Evolutionary conservation across 2,329 filamentous ascomycete genomes (phyloP).

Genomic region (Cladophialophora immunda): DNA sequence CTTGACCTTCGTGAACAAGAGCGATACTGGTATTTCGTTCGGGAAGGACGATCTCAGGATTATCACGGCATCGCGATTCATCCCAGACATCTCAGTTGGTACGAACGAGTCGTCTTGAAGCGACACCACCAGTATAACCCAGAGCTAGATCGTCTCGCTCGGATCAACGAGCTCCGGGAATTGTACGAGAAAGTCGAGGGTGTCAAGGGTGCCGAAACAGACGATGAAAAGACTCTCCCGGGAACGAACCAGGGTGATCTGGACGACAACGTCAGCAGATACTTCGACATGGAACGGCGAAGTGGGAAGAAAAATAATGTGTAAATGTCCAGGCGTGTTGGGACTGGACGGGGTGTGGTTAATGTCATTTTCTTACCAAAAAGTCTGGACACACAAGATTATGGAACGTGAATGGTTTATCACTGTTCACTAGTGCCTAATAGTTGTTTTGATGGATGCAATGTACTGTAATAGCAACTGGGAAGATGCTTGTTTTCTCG

Average conservation of each 20-base stretch:
- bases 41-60: constrained; percentile 15
- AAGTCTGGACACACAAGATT: no score
- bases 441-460: no score
- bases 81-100: constrained; percentile 17
- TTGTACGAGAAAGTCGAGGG: constrained; percentile 18
- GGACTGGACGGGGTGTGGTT: background rate
- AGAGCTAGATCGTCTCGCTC: constrained; percentile 7
- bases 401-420: no score
- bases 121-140: constrained; percentile 13
- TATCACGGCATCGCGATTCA: constrained; percentile 19
- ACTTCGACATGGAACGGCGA: constrained; percentile 24
- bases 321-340: background rate
- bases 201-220: constrained; percentile 17
- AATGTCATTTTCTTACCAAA: no score
- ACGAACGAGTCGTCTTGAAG: constrained; percentile 10
- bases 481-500: no score
- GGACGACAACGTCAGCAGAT: constrained; percentile 22
- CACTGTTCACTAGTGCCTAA: no score
- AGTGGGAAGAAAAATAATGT: background rate
- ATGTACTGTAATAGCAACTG: no score
- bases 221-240: constrained; percentile 21
- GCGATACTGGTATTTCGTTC: constrained; percentile 16
- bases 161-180: constrained; percentile 1
- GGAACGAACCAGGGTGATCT: constrained; percentile 12
- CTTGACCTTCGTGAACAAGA: constrained; percentile 24